phyloP scores from a whole-genome alignment of 1,139 yeast genomes.

The Lodderomyces orthopsilosis region DNA sequence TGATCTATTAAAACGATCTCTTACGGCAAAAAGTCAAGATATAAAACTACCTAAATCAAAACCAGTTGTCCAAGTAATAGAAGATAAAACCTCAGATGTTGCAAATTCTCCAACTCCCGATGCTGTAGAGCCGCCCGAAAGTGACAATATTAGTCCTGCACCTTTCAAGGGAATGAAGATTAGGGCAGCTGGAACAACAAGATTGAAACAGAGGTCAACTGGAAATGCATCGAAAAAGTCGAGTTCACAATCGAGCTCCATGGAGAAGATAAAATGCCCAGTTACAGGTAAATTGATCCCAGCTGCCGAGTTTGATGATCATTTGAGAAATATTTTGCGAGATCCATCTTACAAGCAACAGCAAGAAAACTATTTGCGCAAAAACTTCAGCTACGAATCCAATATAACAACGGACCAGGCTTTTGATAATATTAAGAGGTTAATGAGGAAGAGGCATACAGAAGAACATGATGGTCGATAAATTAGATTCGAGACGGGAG shows the following conservation, averaged over 20 bases:
- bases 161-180: constrained; percentile 56
- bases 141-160: constrained; percentile 7
- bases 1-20: constrained; percentile 60
- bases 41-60: constrained; percentile 14
- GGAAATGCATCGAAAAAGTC: background rate
- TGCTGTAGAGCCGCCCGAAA: constrained; percentile 20
- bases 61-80: background rate
- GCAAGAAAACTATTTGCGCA: constrained; percentile 60
- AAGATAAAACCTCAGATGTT: constrained; percentile 20
- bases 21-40: constrained; percentile 38
- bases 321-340: constrained; percentile 65
- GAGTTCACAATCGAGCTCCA: constrained; percentile 13
- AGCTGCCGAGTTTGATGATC: constrained; percentile 70
- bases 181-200: constrained; percentile 65
- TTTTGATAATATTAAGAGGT: constrained; percentile 67
- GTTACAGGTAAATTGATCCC: constrained; percentile 68
- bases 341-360: constrained; percentile 81
- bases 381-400: constrained; percentile 55
- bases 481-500: too few relatives aligned
- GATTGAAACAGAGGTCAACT: constrained; percentile 34
- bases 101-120: constrained; percentile 3
- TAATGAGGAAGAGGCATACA: constrained; percentile 39
- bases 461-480: background rate
- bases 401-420: constrained; percentile 71
- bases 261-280: constrained; percentile 61